These are phyloP conservation scores for Phaffomyces opuntiae DNA, from an alignment of 805 yeast species.

Conservation along the genomic window DNA sequence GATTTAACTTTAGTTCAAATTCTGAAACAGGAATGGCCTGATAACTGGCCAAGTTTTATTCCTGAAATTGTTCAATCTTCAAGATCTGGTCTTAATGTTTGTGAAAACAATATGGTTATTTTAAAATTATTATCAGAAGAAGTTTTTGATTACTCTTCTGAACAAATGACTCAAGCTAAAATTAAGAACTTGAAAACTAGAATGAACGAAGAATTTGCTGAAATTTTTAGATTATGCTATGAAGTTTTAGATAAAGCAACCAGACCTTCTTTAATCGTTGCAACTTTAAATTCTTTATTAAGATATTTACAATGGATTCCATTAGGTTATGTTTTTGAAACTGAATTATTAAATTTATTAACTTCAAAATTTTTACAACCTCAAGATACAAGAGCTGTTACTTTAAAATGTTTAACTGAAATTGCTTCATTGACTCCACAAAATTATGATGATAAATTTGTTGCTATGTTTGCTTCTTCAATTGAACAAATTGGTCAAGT, in stretches of 20 bases:
- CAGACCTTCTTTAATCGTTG: constrained; percentile 74
- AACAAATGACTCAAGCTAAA: constrained; percentile 95
- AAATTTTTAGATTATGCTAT: constrained; percentile 86
- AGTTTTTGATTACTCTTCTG: constrained; percentile 92
- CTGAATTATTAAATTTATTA: constrained; percentile 66
- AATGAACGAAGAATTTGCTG: constrained; percentile 86
- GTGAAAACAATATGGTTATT: constrained; percentile 96
- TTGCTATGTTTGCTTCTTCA: constrained; percentile 61
- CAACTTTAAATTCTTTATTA: constrained; percentile 76
- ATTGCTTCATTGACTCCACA: constrained; percentile 64
- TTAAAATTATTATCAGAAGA: constrained; percentile 87
- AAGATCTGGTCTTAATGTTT: constrained; percentile 80
- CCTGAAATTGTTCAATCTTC: constrained; percentile 88
- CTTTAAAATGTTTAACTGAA: constrained; percentile 92
- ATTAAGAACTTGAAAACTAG: constrained; percentile 74
- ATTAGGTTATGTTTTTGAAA: constrained; percentile 79
- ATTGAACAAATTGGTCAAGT: constrained; percentile 62
- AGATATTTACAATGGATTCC: constrained; percentile 96
- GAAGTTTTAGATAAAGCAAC: constrained; percentile 87
- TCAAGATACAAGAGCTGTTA: constrained; percentile 70
- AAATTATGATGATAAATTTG: constrained; percentile 50
- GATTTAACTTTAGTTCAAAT: constrained; percentile 91
- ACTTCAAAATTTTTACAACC: constrained; percentile 72
- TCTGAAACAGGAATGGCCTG: constrained; percentile 98
- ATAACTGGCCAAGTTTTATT: constrained; percentile 94